Conservation (phyloP, 371 early-diverging fungal genomes). For the Choanephora cucurbitarum region DNA sequence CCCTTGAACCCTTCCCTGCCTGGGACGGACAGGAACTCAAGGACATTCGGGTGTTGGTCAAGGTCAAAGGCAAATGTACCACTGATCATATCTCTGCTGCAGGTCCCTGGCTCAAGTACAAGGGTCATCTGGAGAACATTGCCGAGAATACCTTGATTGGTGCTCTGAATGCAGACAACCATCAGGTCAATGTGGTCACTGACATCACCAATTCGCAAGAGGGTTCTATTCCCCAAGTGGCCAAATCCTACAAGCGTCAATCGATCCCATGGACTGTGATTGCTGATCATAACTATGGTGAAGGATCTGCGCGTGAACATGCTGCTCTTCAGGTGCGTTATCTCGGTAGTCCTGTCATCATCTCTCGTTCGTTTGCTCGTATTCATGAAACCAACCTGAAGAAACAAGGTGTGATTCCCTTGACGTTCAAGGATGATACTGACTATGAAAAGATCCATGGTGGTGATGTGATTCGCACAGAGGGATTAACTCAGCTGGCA, state of each 20-base stretch:
- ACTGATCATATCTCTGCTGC: slow-evolving; percentile 97
- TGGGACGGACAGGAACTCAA: slow-evolving; percentile 85
- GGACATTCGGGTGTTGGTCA: slow-evolving; percentile 78
- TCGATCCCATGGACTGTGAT: slow-evolving; percentile 90
- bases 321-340: slow-evolving; percentile 95
- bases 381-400: slow-evolving; percentile 99
- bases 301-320: slow-evolving; percentile 97
- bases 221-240: slow-evolving; percentile 88
- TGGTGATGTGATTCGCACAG: slow-evolving; percentile 78
- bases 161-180: slow-evolving; percentile 91
- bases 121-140: slow-evolving; percentile 96
- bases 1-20: slow-evolving; percentile 77
- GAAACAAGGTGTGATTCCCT: slow-evolving; percentile 96
- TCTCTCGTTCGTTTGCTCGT: slow-evolving; percentile 94
- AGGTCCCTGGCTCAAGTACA: slow-evolving; percentile 97
- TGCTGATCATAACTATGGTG: slow-evolving; percentile 97
- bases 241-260: slow-evolving; percentile 83
- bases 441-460: slow-evolving; percentile 83
- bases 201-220: slow-evolving; percentile 72
- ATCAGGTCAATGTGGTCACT: slow-evolving; percentile 78
- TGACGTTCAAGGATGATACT: slow-evolving; percentile 82
- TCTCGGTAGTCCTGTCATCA: slow-evolving; percentile 87
- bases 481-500: slow-evolving; percentile 71
- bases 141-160: slow-evolving; percentile 96
- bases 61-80: slow-evolving; percentile 97